phyloP scores from a whole-genome alignment of 495 filamentous ascomycete species.

The Copromyces sp. region DNA sequence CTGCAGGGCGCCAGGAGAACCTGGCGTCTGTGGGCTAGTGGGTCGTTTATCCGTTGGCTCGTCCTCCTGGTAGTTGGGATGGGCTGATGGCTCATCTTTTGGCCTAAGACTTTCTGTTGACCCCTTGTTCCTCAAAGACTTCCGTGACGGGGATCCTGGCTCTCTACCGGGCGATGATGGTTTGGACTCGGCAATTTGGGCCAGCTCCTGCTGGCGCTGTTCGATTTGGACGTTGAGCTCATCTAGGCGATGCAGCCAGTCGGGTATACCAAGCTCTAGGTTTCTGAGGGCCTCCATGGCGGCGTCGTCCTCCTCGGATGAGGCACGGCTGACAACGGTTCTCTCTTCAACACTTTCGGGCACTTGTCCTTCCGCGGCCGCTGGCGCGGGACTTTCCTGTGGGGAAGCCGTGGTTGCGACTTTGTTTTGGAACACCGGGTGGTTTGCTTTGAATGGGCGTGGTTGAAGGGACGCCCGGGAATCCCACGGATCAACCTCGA shows the following conservation, averaged over 20 bases:
- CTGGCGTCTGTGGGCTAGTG: constrained; percentile 12
- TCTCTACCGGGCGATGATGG: constrained; percentile 13
- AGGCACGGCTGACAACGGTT: not conserved
- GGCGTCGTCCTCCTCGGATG: constrained; percentile 23
- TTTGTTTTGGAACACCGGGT: not conserved
- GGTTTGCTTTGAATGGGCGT: not conserved
- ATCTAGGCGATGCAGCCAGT: constrained; percentile 58
- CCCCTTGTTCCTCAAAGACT: constrained; percentile 45
- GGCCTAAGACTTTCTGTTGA: constrained; percentile 55
- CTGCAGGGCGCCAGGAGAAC: constrained; percentile 37
- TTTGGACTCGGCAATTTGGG: constrained; percentile 30
- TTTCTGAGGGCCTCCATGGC: constrained; percentile 54
- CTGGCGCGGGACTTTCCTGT: not conserved
- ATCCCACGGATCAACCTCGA: not conserved
- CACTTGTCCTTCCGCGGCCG: not conserved
- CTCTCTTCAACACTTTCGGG: not conserved
- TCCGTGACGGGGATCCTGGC: constrained; percentile 19
- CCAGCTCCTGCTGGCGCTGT: constrained; percentile 58
- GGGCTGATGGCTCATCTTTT: constrained; percentile 34
- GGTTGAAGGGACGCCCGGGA: not conserved
- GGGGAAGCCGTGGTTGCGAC: not conserved
- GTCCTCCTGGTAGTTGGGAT: constrained; percentile 15
- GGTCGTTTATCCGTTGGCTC: constrained; percentile 7
- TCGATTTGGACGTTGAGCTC: constrained; percentile 59
- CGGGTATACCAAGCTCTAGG: constrained; percentile 52